These are phyloP conservation scores for Lipomyces sp. DNA, from an alignment of 805 yeast species.

Conservation along the genomic window DNA sequence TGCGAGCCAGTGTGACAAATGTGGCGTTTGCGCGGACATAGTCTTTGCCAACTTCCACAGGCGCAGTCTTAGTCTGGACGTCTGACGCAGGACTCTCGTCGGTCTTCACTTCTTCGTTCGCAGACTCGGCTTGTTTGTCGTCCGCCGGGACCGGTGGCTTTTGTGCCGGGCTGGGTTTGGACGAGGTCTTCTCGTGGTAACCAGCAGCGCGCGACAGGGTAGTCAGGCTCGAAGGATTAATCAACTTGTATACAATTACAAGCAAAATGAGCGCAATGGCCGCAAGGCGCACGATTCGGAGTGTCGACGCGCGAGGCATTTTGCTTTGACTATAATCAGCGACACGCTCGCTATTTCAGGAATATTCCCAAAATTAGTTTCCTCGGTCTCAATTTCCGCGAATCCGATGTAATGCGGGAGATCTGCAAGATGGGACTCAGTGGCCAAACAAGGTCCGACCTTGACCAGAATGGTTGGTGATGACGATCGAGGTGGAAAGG, in stretches of 20 bases:
- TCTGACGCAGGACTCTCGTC: not conserved
- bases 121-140: conserved; percentile 3
- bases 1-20: conserved; percentile 72
- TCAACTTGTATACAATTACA: conserved; percentile 26
- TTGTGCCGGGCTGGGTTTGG: not conserved
- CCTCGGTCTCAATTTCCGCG: not conserved
- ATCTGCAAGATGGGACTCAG: no score
- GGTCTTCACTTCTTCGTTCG: conserved; percentile 1
- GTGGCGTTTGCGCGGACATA: conserved; percentile 57
- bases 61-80: not conserved
- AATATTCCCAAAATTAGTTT: not conserved
- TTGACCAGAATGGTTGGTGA: no score
- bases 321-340: not conserved
- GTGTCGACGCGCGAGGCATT: conserved; percentile 29
- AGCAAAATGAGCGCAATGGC: conserved; percentile 22
- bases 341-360: not conserved
- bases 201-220: conserved; percentile 31
- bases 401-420: not conserved
- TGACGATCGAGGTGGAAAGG: no score
- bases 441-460: no score
- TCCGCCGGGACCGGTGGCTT: conserved; percentile 6
- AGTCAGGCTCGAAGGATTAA: conserved; percentile 20
- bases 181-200: conserved; percentile 3
- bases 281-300: conserved; percentile 29
- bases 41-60: conserved; percentile 5